These are phyloP conservation scores for Basipetospora chlamydospora DNA, from an alignment of 2,329 filamentous ascomycete species.

Conservation along the genomic window DNA sequence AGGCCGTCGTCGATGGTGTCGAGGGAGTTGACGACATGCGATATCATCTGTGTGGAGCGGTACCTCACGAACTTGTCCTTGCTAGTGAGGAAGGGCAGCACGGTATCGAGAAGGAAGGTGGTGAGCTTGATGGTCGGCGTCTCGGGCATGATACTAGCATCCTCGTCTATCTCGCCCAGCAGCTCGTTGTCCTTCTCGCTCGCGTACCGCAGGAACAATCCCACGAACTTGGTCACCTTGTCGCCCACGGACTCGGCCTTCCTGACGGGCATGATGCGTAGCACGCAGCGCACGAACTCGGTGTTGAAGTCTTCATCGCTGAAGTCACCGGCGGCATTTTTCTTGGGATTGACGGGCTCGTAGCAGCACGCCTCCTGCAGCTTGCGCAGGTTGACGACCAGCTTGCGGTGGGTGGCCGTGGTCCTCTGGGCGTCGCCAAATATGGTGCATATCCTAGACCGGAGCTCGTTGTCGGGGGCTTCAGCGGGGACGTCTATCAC, in stretches of 20 bases:
- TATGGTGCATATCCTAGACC: conserved; percentile 56
- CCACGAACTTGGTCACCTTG: conserved; percentile 70
- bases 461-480: conserved; percentile 52
- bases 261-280: conserved; percentile 73
- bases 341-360: conserved; percentile 39
- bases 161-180: conserved; percentile 47
- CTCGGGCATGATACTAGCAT: conserved; percentile 58
- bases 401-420: conserved; percentile 78
- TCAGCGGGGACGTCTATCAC: conserved; percentile 51
- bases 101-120: conserved; percentile 54
- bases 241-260: conserved; percentile 86
- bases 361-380: conserved; percentile 76
- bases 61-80: conserved; percentile 93
- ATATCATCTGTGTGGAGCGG: conserved; percentile 75
- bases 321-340: conserved; percentile 47
- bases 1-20: conserved; percentile 85
- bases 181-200: conserved; percentile 58
- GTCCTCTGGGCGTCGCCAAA: conserved; percentile 78
- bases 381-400: conserved; percentile 76
- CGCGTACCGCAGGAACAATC: conserved; percentile 66
- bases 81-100: conserved; percentile 62
- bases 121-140: conserved; percentile 74
- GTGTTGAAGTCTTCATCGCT: conserved; percentile 77
- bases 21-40: conserved; percentile 83
- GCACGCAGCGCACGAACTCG: conserved; percentile 70